These are phyloP conservation scores for Umbilicus rupestris DNA, from an alignment of 164 flowering plant genomes.

Conservation along the genomic window DNA sequence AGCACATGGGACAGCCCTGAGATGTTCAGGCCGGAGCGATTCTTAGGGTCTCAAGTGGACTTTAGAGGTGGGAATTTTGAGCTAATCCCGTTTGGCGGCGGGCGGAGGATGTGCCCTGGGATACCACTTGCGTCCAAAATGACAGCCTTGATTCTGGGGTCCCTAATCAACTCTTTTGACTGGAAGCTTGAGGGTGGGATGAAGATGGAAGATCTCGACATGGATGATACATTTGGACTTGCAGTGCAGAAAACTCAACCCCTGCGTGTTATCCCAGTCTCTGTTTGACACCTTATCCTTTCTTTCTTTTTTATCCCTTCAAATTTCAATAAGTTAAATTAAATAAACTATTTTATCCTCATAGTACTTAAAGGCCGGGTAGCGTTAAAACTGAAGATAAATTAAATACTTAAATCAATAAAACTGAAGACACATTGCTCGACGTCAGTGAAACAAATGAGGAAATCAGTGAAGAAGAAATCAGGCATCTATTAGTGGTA, in stretches of 20 bases:
- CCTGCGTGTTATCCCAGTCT: conserved; percentile 12
- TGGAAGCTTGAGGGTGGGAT: conserved; percentile 23
- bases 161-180: conserved; percentile 22
- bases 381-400: no score
- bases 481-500: conserved; percentile 21
- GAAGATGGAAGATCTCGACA: conserved; percentile 10
- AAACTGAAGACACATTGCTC: conserved; percentile 23
- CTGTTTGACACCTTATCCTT: no score
- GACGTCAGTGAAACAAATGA: conserved; percentile 8
- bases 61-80: conserved; percentile 21
- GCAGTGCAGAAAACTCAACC: conserved; percentile 17
- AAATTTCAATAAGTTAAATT: no score
- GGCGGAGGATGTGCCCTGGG: conserved; percentile 28
- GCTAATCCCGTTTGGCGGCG: conserved; percentile 27
- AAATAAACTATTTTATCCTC: no score
- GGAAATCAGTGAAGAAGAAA: conserved; percentile 5
- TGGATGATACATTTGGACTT: conserved; percentile 20
- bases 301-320: no score
- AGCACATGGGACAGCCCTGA: conserved; percentile 17
- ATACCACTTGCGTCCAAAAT: conserved; percentile 21
- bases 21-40: conserved; percentile 23
- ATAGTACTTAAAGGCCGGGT: no score
- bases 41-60: conserved; percentile 20
- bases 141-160: conserved; percentile 24
- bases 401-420: no score